Base-by-base conservation (phyloP, 257 asterid species). In the Rhazya stricta region DNA sequence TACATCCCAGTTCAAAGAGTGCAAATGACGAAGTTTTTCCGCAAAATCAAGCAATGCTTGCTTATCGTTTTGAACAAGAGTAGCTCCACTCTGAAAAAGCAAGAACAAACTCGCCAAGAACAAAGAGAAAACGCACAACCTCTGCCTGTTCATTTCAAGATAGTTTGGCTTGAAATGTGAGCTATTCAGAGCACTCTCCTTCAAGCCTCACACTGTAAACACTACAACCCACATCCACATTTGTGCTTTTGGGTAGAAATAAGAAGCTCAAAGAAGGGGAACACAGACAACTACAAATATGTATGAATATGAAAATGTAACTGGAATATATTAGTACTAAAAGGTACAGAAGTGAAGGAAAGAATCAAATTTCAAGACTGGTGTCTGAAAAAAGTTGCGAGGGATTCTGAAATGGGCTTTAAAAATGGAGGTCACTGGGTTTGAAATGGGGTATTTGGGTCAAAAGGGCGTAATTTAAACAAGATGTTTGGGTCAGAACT, bases 1-100 rank as follows among this genome's bases (percentile, higher is more conserved):
- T 30, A 57, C 75, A 67, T 83, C 77, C 98, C 97, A 93, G 85
- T 89, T 87, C 65, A 91, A 78, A 54, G 89, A 50, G 36, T 84
- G 86, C 43, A 80, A 81, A 82, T 87, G 98, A 39, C 89, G 88
- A 19, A 88, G 68, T 71, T 83, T 80, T 71, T 43, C 67, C 43
- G 63, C 89, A 68, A 93, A 93, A 75, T 91, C 94, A 3, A 89
- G 90, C 84, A 93, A 84, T 15, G 98, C 98, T 51, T 76, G 85
- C 79, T 84, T 93, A 84, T 93, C 98, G 79, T 75, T 77, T 18
- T 86, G 89, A 63, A 85, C 76, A 81, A 89, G 79, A n/a, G 83
- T 71, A 57, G 48, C 89, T 54, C 48, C 56, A 71, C 74, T 75
- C 27, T 58, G 36, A 6, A 79, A 73, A 68, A 82, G 48, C 78